Base-by-base conservation (phyloP, 768 basidiomycete species). In the Mycena amicta region DNA sequence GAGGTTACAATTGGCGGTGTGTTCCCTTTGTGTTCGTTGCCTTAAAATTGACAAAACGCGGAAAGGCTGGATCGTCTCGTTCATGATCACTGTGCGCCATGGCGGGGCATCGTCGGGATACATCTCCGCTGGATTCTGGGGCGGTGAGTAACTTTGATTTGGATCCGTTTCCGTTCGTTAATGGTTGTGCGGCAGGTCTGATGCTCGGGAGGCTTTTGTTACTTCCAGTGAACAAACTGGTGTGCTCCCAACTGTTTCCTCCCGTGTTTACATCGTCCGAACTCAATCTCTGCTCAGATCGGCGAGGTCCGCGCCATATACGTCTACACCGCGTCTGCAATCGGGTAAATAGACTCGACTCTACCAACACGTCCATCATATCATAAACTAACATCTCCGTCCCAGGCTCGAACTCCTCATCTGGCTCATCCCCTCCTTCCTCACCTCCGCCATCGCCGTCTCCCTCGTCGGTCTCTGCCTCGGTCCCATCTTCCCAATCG, bases 401-500 rank as follows among this genome's bases (percentile, higher is more conserved):
- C 20, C 11, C n/a, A 78, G 80, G 13, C 74, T 86, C 28, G 77
- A 85, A 62, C 51, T 85, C 26, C 56, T 81, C 16, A 67, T 85
- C 49, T 85, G 83, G 82, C 71, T 78, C 40, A 74, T 78, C 3
- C 77, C 78, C 29, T 75, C 73, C n/a, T 67, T 84, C 27, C 69
- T 83, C 18, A 79, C 75, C 6, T 75, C 75, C 57, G 83, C 77
- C 1, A 72, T 84, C 8, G 77, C 79, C 0, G 71, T 84, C 47
- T 71, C 79, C 2, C 53, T 83, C 33, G 67, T 82, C 18, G 85
- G 85, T 22, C n/a, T 84, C 12, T 59, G 83, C 39, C 67, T 86
- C 41, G 85, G 83, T 1, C 84, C 83, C 8, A 77, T 85, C 69
- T 84, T 81, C 65, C 82, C 81, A 2, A 75, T 83, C 39, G 69